Base-by-base conservation (phyloP, 1,284 basidiomycete genomes). In the Xerocomus minutiporus region DNA sequence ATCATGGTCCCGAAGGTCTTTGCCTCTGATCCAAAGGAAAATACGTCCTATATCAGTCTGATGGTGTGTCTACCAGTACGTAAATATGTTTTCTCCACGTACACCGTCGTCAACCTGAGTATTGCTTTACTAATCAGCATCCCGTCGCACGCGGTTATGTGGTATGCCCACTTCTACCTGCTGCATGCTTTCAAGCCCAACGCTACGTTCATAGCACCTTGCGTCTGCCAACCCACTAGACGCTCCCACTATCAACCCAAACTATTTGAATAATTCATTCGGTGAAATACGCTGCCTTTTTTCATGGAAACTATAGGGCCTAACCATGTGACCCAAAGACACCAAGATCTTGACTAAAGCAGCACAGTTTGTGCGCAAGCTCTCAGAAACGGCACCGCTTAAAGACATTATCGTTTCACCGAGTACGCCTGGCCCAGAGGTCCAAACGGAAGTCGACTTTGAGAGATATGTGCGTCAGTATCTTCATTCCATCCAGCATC, bases 1-100 rank as follows among this genome's bases (percentile, higher is more conserved):
- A 41, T 59, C 35, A 63, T 60, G 59, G 28, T 63, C 1, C 59
- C 59, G 6, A 59, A 59, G 29, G 51, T 43, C 8, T 63, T 59
- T 7, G 49, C 20, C 36, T 56, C 56, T 7, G 11, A 28, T 11
- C 48, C 61, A 6, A 39, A 50, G 26, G 41, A 50, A n/a, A 48
- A 57, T 28, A 59, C 47, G 17, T 61, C 56, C 26, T 60, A 60
- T 32, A 26, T 60, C 26, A 61, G 38, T 32, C 17, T 63, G 11
- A 0, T 59, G 32, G 47, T 59, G 11, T 47, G 26, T n/a, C 2
- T 63, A 8, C 46, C 56, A 13, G 59, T 63, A 31, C 12, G 59
- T 52, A 36, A 36, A 28, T 15, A 20, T 25, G 5, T 28, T 31
- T 48, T 36, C 2, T 9, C 4, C 8, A 12, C 12, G 7, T 15